Evolutionary conservation across 495 filamentous ascomycete species (phyloP).

Genomic region (Neurospora pannonica): DNA sequence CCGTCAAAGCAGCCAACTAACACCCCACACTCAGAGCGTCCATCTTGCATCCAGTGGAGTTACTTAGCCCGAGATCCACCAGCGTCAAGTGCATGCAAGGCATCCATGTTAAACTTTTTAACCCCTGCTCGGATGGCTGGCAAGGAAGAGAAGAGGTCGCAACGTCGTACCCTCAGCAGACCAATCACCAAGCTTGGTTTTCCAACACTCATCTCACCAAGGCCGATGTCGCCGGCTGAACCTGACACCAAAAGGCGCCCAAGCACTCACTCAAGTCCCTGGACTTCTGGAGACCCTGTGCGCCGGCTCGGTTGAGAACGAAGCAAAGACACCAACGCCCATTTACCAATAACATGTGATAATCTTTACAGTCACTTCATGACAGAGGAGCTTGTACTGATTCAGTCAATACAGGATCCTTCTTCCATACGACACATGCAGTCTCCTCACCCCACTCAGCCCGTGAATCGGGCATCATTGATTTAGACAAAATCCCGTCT

Average conservation of each 20-base stretch:
- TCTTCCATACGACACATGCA: background rate
- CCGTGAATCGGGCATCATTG: background rate
- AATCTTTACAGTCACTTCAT: background rate
- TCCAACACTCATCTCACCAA: constrained; percentile 13
- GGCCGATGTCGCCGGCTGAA: constrained; percentile 31
- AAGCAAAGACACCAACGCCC: background rate
- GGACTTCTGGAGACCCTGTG: background rate
- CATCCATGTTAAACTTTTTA: constrained; percentile 13
- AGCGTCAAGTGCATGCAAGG: constrained; percentile 24
- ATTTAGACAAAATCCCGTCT: background rate
- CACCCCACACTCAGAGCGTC: constrained; percentile 23
- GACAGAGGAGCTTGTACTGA: background rate
- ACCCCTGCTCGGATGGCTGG: constrained; percentile 11
- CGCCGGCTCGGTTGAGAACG: background rate
- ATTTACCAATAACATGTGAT: background rate
- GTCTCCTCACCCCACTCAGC: background rate
- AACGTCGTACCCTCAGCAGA: background rate
- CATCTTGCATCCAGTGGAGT: constrained; percentile 16
- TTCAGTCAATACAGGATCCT: background rate
- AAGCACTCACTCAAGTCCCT: background rate
- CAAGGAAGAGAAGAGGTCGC: constrained; percentile 5
- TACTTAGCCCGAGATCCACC: constrained; percentile 26
- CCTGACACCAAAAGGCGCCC: no score
- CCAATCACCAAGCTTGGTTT: constrained; percentile 23
- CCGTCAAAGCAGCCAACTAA: constrained; percentile 11